These are phyloP conservation scores for Pyrus hybrid DNA, from an alignment of 331 rosid genomes.

Conservation along the genomic window DNA sequence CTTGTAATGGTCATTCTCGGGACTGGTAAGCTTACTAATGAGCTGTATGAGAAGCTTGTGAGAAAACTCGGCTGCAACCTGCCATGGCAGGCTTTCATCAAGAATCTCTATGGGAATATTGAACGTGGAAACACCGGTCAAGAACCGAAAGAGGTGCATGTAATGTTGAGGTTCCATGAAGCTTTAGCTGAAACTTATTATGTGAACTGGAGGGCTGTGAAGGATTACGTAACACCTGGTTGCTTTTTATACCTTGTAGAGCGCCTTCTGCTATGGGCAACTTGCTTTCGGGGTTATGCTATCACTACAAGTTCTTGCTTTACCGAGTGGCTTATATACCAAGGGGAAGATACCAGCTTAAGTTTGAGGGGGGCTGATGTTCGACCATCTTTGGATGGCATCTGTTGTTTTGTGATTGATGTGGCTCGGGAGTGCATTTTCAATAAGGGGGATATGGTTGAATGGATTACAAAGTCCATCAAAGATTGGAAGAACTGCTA, in stretches of 20 bases:
- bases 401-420: neutral
- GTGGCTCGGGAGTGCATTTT: constrained; percentile 14
- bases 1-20: constrained; percentile 41
- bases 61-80: neutral
- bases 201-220: constrained; percentile 17
- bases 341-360: constrained; percentile 11
- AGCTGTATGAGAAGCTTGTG: constrained; percentile 3
- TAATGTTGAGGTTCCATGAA: constrained; percentile 8
- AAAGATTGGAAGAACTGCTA: constrained; percentile 7
- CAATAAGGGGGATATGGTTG: constrained; percentile 1
- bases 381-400: neutral
- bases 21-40: constrained; percentile 2
- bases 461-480: constrained; percentile 33
- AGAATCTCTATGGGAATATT: neutral
- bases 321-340: constrained; percentile 50
- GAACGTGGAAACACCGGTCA: neutral
- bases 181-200: constrained; percentile 32
- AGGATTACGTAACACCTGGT: constrained; percentile 51
- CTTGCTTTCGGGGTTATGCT: constrained; percentile 18
- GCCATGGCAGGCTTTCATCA: constrained; percentile 47
- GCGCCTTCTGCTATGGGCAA: constrained; percentile 33
- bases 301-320: constrained; percentile 47
- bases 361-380: neutral
- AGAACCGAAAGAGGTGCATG: neutral
- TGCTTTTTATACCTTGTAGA: constrained; percentile 65